Percentiles rank a stretch among this genome's conserved stretches.
Conservation (phyloP, 768 basidiomycete species). For the Boletus vinaceobasis region DNA sequence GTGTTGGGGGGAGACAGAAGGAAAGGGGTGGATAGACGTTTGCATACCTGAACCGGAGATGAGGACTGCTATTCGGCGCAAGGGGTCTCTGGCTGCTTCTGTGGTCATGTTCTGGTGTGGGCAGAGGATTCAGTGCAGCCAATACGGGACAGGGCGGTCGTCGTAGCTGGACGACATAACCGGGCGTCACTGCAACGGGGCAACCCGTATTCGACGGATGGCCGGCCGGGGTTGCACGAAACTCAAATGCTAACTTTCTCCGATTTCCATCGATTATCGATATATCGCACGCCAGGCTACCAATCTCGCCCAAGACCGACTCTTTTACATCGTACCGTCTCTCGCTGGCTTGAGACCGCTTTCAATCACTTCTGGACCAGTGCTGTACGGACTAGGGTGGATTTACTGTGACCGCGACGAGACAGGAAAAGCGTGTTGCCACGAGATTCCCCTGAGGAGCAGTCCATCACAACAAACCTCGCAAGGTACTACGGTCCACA, state of each 20-base stretch:
- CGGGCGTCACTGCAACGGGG: not conserved
- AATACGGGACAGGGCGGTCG: slow-evolving; percentile 2
- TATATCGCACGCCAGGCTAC: not conserved
- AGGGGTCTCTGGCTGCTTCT: not conserved
- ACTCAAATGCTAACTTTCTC: not conserved
- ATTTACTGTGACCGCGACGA: not conserved
- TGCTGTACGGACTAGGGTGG: not conserved
- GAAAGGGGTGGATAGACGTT: not conserved
- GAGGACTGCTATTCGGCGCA: slow-evolving; percentile 35
- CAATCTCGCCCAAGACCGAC: not conserved
- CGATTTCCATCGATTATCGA: slow-evolving; percentile 1
- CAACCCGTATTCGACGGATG: not conserved
- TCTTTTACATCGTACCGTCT: not conserved
- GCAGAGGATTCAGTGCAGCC: not conserved
- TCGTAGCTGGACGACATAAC: slow-evolving; percentile 1
- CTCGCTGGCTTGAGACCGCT: not conserved
- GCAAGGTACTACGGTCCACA: not conserved
- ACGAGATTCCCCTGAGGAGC: not conserved
- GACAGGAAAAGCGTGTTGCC: not conserved
- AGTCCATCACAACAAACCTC: not conserved
- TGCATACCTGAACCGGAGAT: slow-evolving; percentile 62
- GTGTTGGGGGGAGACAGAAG: not conserved
- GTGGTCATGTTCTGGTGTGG: slow-evolving; percentile 1
- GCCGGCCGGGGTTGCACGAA: no score
- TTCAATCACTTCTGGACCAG: not conserved